Evolutionary conservation across 1,139 yeast genomes (phyloP).

Genomic region (Yarrowia galli): DNA sequence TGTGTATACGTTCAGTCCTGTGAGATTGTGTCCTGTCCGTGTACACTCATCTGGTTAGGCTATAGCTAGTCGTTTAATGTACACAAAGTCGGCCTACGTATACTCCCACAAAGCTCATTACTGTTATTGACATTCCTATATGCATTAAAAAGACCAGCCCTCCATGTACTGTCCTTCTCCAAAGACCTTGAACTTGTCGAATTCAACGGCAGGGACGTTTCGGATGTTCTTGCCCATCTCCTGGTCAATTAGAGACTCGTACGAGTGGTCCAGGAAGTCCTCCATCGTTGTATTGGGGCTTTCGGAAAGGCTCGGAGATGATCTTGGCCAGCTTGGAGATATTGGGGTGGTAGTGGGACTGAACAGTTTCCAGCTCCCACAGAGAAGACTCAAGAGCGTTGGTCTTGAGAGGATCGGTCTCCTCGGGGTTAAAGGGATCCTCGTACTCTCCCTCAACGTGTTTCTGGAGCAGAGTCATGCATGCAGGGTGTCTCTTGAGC

Average conservation of each 20-base stretch:
- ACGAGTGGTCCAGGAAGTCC: constrained; percentile 93
- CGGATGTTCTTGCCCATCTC: constrained; percentile 76
- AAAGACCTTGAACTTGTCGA: constrained; percentile 64
- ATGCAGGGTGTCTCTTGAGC: constrained; percentile 87
- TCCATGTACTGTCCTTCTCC: constrained; percentile 41
- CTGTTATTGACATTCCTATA: background rate
- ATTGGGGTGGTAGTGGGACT: constrained; percentile 94
- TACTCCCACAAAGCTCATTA: background rate
- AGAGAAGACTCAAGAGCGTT: constrained; percentile 83
- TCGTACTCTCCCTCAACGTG: constrained; percentile 50
- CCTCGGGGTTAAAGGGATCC: constrained; percentile 74
- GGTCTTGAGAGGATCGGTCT: constrained; percentile 76
- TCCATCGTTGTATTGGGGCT: constrained; percentile 87
- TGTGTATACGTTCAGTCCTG: too few species aligned
- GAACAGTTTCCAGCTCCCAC: constrained; percentile 87
- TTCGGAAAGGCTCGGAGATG: constrained; percentile 87
- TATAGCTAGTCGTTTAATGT: too few species aligned
- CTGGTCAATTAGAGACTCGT: constrained; percentile 72
- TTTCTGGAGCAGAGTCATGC: constrained; percentile 87
- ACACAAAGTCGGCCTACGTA: too few species aligned
- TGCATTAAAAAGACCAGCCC: constrained; percentile 26
- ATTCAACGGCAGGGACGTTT: constrained; percentile 79
- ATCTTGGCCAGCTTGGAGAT: constrained; percentile 91
- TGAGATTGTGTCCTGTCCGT: too few species aligned
- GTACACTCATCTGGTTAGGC: too few species aligned